Base-by-base conservation (phyloP, 2,329 filamentous ascomycete genomes). In the Arthrocladium fulminans region DNA sequence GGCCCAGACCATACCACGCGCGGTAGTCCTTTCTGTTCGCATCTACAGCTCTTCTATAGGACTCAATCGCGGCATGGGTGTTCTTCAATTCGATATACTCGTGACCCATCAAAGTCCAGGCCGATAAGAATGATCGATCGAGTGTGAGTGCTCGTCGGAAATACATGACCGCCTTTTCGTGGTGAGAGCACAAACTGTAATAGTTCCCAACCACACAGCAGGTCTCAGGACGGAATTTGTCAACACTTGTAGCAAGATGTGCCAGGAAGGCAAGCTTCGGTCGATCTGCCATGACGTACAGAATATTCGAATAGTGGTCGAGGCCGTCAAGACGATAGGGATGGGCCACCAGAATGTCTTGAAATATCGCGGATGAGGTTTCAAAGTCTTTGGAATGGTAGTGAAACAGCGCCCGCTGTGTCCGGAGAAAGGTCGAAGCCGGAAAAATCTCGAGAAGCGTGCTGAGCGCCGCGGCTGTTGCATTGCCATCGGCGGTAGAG, bases 1-100 rank as follows among this genome's bases (percentile, higher is more conserved):
- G 90, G 1, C 92, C 92, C 0, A 98, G 74, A 27, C 92, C 92
- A 63, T 98, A 97, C 92, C 92, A 98, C 3, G 92, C 92, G 49
- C 92, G 84, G 65, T 97, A 97, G 65, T 98, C 92, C 59, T 92
- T 87, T 27, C 90, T 81, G 61, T 98, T 97, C 57, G 92, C 87
- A 60, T 98, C 92, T 1, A 98, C 90, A 1, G 92, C 92, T 35
- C 92, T 83, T 1, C 92, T 81, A 62, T 98, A 98, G 1, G 88
- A 94, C 65, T 98, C 92, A 53, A 98, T 97, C 7, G 92, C 92
- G 0, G 92, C 90, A 61, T 98, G 92, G 0, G 90, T 97, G 63
- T 98, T 98, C 63, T 97, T 98, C 67, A 98, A 81, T 66, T 98
- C 92, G 47, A 97, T 88, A 59, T 96, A 98, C 65, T 98, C 92